Evolutionary conservation across 352 stramenopile genomes (phyloP).

Genomic region (Stramenopiles sp.): DNA sequence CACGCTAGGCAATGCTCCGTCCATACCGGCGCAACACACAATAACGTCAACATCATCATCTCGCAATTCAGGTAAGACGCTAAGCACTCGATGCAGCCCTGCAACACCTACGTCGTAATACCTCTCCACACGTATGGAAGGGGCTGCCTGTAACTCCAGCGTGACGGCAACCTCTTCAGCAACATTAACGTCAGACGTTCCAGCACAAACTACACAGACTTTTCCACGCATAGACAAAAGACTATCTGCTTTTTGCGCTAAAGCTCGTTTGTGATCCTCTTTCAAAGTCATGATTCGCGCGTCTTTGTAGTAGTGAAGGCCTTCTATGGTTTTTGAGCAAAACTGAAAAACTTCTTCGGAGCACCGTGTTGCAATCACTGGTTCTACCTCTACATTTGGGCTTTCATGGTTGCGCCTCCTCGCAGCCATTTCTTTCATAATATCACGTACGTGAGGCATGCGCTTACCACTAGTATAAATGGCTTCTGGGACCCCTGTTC

Average conservation of each 20-base stretch:
- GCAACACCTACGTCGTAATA: conserved; percentile 77
- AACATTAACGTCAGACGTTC: conserved; percentile 82
- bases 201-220: conserved; percentile 71
- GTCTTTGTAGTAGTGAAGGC: too few species aligned
- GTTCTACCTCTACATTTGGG: background rate
- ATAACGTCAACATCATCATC: conserved; percentile 67
- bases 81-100: conserved; percentile 70
- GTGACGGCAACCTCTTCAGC: conserved; percentile 84
- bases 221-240: too few species aligned
- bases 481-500: conserved; percentile 82
- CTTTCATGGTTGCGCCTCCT: conserved; percentile 30
- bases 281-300: too few species aligned
- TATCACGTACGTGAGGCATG: conserved; percentile 53
- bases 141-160: conserved; percentile 48
- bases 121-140: conserved; percentile 49
- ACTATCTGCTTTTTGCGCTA: too few species aligned
- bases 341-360: too few species aligned
- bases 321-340: too few species aligned
- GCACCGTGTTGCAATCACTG: conserved; percentile 52
- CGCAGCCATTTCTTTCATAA: conserved; percentile 64
- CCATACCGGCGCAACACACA: conserved; percentile 88
- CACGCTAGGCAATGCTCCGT: conserved; percentile 85
- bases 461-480: conserved; percentile 83
- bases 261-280: too few species aligned
- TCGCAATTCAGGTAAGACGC: conserved; percentile 54